Evolutionary conservation across 495 filamentous ascomycete genomes (phyloP), one percentile per base, ranked within the genome.

Genomic region (Paragyromitra xinjiangensis): DNA sequence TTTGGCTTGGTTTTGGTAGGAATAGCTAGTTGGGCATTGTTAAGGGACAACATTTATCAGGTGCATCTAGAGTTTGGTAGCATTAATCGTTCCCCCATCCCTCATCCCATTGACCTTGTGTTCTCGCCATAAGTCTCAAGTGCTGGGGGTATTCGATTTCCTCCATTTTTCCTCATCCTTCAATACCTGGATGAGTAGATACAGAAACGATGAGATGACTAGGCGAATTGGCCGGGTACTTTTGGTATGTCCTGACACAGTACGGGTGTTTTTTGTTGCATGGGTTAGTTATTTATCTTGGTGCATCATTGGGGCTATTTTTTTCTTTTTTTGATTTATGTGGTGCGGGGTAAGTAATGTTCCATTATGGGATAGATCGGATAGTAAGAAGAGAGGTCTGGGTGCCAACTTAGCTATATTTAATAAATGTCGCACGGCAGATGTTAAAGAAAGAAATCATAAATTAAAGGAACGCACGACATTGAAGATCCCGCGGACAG

Each of bases 41-140:
- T 75, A 55, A 29, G 69, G 58, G 64, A 64, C 56, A 79, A 50
- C 75, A 73, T 80, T 80, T 80, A 69, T 66, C 65, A 34, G 77
- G 77, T 79, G 66, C 73, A 70, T 77, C 51, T 73, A 81, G 71
- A 75, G 58, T 64, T 70, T 70, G 69, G 77, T 67, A 80, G 70
- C 58, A 62, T 73, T 75, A 77, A 75, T 75, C 34, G 19, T 62
- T 76, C 61, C 53, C 56, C 55, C 26, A 4, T 48, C 56, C 56
- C 51, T 50, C 29, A 24, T 45, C 42, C 40, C 64, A 64, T 61
- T 51, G 24, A 11, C 66, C 63, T 61, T 48, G 45, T 45, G n/a
- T 26, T 64, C 64, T 75, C 45, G 6, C 53, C 59, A 45, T 48
- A 44, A 58, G 22, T 64, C 65, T 71, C 40, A 65, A 11, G 72